Evolutionary conservation across 371 early-diverging fungal genomes (phyloP).

Genomic region (Mucor circinelloides): DNA sequence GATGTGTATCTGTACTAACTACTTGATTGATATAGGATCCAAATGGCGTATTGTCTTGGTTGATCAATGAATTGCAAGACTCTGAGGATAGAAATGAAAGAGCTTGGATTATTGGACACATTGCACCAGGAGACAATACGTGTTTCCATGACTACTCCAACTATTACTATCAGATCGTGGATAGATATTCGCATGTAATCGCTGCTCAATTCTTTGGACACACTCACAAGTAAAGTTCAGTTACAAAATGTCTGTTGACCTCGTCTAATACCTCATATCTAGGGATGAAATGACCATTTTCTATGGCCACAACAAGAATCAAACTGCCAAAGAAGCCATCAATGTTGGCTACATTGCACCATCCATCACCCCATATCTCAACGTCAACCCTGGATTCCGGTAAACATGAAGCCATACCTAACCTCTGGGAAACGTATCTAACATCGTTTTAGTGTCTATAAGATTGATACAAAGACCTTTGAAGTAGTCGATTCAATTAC

Average conservation of each 20-base stretch:
- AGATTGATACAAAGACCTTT: slow-evolving; percentile 58
- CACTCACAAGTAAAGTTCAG: slow-evolving; percentile 45
- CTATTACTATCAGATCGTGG: slow-evolving; percentile 61
- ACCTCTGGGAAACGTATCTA: not conserved
- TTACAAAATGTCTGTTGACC: not conserved
- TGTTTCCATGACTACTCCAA: slow-evolving; percentile 63
- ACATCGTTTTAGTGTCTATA: slow-evolving; percentile 39
- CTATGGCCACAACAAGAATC: slow-evolving; percentile 37
- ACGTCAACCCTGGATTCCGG: slow-evolving; percentile 59
- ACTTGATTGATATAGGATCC: slow-evolving; percentile 35
- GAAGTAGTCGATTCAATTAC: slow-evolving; percentile 62
- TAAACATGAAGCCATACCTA: not conserved
- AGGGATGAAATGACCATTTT: slow-evolving; percentile 60
- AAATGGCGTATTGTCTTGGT: slow-evolving; percentile 54
- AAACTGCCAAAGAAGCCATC: slow-evolving; percentile 50
- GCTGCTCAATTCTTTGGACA: slow-evolving; percentile 68
- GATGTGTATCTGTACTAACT: not conserved
- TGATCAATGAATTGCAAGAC: slow-evolving; percentile 53
- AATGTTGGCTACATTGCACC: slow-evolving; percentile 58
- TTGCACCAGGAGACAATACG: slow-evolving; percentile 53
- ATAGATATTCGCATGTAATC: slow-evolving; percentile 64
- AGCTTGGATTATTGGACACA: slow-evolving; percentile 66
- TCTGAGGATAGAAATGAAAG: slow-evolving; percentile 57
- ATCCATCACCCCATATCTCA: slow-evolving; percentile 53
- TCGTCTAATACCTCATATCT: not conserved